Evolutionary conservation across 169 alveolate genomes (phyloP).

Genomic region (Neospora caninum): DNA sequence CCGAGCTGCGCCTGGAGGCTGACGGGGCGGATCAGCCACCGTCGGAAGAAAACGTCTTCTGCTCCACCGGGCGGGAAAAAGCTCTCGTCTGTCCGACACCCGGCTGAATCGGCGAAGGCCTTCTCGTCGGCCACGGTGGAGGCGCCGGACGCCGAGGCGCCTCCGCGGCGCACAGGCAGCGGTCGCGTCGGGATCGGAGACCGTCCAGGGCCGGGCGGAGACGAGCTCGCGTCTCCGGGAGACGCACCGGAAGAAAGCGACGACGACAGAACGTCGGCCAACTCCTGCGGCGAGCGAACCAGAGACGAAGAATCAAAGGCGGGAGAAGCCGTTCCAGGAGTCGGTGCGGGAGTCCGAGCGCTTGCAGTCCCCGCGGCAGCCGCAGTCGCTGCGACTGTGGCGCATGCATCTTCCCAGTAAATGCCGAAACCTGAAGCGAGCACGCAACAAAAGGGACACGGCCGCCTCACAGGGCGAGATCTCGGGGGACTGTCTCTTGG

Average conservation of each 20-base stretch:
- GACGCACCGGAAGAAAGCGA: not conserved
- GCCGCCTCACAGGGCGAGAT: no score
- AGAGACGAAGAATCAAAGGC: not conserved
- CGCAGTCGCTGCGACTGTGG: not conserved
- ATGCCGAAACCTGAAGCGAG: slow-evolving; percentile 14
- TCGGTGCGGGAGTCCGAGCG: not conserved
- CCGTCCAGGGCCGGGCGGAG: not conserved
- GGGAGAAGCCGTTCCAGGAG: not conserved
- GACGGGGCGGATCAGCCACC: not conserved
- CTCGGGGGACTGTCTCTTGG: no score
- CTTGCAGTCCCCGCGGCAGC: not conserved
- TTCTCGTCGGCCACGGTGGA: not conserved
- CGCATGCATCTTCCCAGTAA: slow-evolving; percentile 31
- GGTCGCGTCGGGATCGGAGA: not conserved
- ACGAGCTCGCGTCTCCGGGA: not conserved
- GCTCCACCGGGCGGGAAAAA: not conserved
- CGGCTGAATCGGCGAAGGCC: not conserved
- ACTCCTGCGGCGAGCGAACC: not conserved
- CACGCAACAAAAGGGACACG: not conserved
- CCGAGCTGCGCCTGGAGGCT: slow-evolving; percentile 5
- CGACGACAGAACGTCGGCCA: not conserved
- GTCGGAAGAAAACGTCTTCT: not conserved
- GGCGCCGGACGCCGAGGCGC: not conserved
- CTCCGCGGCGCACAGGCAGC: not conserved
- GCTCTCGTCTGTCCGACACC: no score